Conservation (phyloP, 2,329 filamentous ascomycete genomes). For the Colletotrichum trifolii region DNA sequence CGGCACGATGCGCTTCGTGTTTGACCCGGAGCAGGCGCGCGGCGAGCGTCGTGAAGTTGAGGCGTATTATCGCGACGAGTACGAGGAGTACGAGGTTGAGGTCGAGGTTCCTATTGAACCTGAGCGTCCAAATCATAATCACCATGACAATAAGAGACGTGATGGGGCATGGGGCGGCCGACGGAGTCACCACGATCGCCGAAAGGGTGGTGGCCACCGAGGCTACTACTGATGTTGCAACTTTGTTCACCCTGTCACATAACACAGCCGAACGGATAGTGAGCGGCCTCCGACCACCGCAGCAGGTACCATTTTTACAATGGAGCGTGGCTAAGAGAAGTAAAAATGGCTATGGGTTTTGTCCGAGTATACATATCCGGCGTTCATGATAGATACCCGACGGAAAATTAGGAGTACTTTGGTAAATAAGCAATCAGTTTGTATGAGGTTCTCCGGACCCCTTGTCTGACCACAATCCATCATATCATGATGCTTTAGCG, state of each 20-base stretch:
- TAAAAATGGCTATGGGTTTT: not conserved
- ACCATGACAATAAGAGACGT: conserved; percentile 26
- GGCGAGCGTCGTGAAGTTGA: conserved; percentile 76
- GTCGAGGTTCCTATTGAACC: conserved; percentile 71
- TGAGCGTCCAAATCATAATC: conserved; percentile 35
- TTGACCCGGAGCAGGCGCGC: conserved; percentile 80
- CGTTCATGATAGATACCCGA: conserved; percentile 12
- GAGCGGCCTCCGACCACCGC: not conserved
- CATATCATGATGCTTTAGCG: too few species aligned
- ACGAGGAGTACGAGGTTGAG: conserved; percentile 81
- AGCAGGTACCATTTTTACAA: too few species aligned
- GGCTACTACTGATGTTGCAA: conserved; percentile 27
- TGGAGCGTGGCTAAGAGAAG: too few species aligned
- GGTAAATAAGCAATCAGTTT: too few species aligned
- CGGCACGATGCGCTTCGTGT: conserved; percentile 88
- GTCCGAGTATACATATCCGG: conserved; percentile 15
- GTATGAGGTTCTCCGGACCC: too few species aligned
- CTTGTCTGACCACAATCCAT: too few species aligned
- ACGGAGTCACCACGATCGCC: conserved; percentile 18
- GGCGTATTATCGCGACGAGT: conserved; percentile 78
- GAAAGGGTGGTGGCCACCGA: conserved; percentile 22
- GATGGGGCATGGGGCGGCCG: conserved; percentile 21
- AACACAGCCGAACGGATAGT: too few species aligned
- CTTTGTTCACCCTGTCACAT: not conserved
- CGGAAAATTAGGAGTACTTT: too few species aligned